Conservation (phyloP, 2,329 filamentous ascomycete species). For the Aaosphaeria arxii region DNA sequence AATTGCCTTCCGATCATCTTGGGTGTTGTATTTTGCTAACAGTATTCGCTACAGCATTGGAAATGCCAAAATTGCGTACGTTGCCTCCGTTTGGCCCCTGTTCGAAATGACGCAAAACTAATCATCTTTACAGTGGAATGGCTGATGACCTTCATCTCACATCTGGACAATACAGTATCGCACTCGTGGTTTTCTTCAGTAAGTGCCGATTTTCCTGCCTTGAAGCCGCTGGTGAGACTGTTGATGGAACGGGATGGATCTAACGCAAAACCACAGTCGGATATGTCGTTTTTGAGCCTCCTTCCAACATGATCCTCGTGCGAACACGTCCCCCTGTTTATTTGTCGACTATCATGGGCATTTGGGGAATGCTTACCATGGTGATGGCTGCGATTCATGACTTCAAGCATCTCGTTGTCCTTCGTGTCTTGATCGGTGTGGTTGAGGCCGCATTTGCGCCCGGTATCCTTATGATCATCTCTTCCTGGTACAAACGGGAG, state of each 20-base stretch:
- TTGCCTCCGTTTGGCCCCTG: too few relatives aligned
- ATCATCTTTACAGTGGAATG: conserved; percentile 37
- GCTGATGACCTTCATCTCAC: conserved; percentile 44
- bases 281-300: conserved; percentile 54
- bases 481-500: conserved; percentile 58
- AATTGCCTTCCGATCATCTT: conserved; percentile 1
- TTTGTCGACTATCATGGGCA: conserved; percentile 49
- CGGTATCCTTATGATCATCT: conserved; percentile 54
- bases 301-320: conserved; percentile 54
- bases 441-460: conserved; percentile 57
- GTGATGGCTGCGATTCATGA: conserved; percentile 50
- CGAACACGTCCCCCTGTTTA: conserved; percentile 51
- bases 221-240: too few relatives aligned
- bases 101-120: too few relatives aligned
- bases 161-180: conserved; percentile 51
- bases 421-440: conserved; percentile 55
- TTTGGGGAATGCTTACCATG: conserved; percentile 52
- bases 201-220: conserved; percentile 24
- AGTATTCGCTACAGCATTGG: conserved; percentile 37
- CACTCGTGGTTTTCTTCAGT: conserved; percentile 55
- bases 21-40: background rate
- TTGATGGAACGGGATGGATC: too few relatives aligned
- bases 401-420: conserved; percentile 48
- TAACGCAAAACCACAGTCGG: conserved; percentile 10
- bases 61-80: conserved; percentile 48